phyloP scores from a whole-genome alignment of 2,329 filamentous ascomycete genomes.

The Pezicula radicicola region DNA sequence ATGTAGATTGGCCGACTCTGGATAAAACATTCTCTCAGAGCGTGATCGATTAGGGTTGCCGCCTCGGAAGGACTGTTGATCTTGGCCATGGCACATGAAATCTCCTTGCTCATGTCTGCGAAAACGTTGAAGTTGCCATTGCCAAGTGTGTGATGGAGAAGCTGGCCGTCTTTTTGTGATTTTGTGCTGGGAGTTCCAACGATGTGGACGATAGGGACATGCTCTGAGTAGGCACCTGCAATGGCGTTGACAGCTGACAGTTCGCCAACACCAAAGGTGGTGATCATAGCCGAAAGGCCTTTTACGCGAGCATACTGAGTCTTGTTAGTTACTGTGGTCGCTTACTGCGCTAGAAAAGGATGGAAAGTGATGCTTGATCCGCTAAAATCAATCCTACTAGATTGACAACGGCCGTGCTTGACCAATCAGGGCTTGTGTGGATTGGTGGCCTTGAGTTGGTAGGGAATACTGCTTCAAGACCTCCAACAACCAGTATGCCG shows the following conservation, averaged over 20 bases:
- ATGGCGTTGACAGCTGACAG: slow-evolving; percentile 72
- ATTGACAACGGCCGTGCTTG: too few species aligned
- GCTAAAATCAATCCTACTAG: too few species aligned
- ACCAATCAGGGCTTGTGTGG: neutral
- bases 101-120: slow-evolving; percentile 68
- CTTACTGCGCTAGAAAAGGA: too few species aligned
- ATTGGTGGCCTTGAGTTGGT: neutral
- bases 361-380: too few species aligned
- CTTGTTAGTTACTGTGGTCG: too few species aligned
- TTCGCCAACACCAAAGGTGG: slow-evolving; percentile 74
- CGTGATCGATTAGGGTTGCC: slow-evolving; percentile 73
- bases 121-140: slow-evolving; percentile 84
- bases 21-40: slow-evolving; percentile 71
- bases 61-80: slow-evolving; percentile 69
- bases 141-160: slow-evolving; percentile 68
- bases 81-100: slow-evolving; percentile 70
- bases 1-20: slow-evolving; percentile 80
- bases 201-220: slow-evolving; percentile 66
- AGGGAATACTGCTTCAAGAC: neutral
- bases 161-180: slow-evolving; percentile 42
- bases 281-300: slow-evolving; percentile 67
- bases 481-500: too few species aligned
- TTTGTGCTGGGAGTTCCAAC: slow-evolving; percentile 50
- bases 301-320: slow-evolving; percentile 64
- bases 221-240: slow-evolving; percentile 72